Evolutionary conservation across 192 early-diverging fungal species (phyloP), one percentile per base, ranked within the genome.

Genomic region (Umbelopsis vinacea): DNA sequence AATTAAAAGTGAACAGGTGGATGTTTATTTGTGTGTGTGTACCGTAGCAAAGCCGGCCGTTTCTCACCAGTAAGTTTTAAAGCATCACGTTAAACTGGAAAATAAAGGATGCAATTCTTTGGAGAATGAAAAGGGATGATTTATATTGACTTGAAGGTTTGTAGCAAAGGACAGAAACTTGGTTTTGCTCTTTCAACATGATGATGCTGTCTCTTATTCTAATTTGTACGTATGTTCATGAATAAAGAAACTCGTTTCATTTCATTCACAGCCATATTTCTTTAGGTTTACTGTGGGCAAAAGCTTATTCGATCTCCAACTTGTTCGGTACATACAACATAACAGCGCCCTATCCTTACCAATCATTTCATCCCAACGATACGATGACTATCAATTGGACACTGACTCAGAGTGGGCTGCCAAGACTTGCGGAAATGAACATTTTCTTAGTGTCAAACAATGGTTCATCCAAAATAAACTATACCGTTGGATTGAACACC

Each of bases 351-450:
- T 19, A 29, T 2, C 33, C 57, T 29, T 29, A 37, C 37, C 10
- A 29, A 17, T 38, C 57, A 29, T 63, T 37, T 37, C 57, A 63
- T 19, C 26, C 33, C 5, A 63, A 63, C 33, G 57, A 63, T 15
- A 63, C 57, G 7, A 63, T 63, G 57, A 26, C 26, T 4, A 37
- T 63, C 19, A 29, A 63, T 12, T 63, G 57, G 57, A 38, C 24
- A 29, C 15, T 63, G 17, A 63, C 33, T 19, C 29, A 63, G 14
- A 29, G 17, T 19, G 57, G 57, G 26, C 19, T 63, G 57, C 57
- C 57, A 63, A 63, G 57, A 63, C 29, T 63, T 5, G 57, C 57
- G 57, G 57, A 63, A 63, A 63, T 63, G 57, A 63, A 63, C 57
- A 63, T 63, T 17, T 63, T 37, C 26, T 37, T 63, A 63, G 57